Percentiles rank a stretch among this genome's conserved stretches.
phyloP scores from a whole-genome alignment of 78 protist genomes.

The Polysphondylium violaceum region DNA sequence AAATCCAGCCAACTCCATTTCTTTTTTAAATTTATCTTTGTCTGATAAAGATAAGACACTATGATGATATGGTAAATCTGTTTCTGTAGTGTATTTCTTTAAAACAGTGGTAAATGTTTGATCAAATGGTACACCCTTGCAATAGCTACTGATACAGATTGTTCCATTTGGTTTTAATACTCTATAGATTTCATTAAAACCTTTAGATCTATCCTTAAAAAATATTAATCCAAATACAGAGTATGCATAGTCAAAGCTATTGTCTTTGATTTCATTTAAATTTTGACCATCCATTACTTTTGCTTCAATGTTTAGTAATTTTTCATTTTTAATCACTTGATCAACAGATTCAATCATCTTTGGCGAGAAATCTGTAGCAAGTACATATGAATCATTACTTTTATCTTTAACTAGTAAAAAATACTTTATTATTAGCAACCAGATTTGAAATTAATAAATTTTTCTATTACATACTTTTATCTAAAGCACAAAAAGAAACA shows the following conservation, averaged over 20 bases:
- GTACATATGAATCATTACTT: background rate
- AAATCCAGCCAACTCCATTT: conserved; percentile 5
- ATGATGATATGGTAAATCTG: background rate
- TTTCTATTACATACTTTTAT: background rate
- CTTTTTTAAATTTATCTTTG: background rate
- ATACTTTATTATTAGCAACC: too few relatives aligned
- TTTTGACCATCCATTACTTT: conserved; percentile 54
- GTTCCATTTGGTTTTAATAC: conserved; percentile 39
- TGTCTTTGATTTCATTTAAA: background rate
- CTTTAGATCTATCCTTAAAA: conserved; percentile 4
- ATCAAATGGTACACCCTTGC: background rate
- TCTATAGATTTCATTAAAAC: conserved; percentile 34
- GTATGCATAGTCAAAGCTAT: conserved; percentile 22
- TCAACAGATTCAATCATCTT: conserved; percentile 22
- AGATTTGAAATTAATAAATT: background rate
- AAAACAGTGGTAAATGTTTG: background rate
- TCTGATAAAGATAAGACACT: background rate
- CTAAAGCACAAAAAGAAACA: background rate
- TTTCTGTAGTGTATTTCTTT: background rate
- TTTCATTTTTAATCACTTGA: background rate
- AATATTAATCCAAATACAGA: conserved; percentile 45
- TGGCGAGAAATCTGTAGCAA: conserved; percentile 43
- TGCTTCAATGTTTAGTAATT: conserved; percentile 17
- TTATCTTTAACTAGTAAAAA: too few relatives aligned
- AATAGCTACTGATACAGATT: background rate